Evolutionary conservation across 1,284 basidiomycete genomes (phyloP), one percentile per base, ranked within the genome.

Genomic region (Ganoderma sinense): DNA sequence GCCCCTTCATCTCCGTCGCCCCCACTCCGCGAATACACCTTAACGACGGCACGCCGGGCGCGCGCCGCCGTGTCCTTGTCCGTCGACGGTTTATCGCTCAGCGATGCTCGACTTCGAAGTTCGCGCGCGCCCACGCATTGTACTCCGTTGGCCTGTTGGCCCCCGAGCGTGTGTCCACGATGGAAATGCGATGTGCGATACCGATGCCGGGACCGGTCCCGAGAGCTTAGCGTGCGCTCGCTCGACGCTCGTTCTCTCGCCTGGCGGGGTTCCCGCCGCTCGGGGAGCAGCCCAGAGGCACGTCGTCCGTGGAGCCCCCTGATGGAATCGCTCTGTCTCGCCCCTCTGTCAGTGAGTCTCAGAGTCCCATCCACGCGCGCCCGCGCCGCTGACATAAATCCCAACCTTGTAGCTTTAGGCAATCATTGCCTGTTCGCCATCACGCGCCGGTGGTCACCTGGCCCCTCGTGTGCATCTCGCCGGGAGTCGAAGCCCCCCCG

Each of bases 331-430:
- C 31, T 69, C 68, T 67, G 67, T 73, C 55, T 56, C 29, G 13
- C n/a, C 31, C 53, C 45, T 20, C n/a, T n/a, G 36, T 39, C 10
- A 23, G 7, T 48, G 7, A 20, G n/a, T 48, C 45, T 48, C 36
- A 11, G 45, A 48, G 26, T 31, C 48, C 48, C 26, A 56, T 62
- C 68, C 8, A 1, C 67, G 69, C 71, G 71, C 73, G 71, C 67
- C 51, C 68, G 71, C 69, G 13, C n/a, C 69, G 73, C 73, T 74
- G 73, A 74, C 73, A 70, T 74, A 74, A 74, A 70, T 31, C 61
- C 56, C 51, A 74, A 74, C 73, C 48, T 66, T 71, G 65, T 63
- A 59, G 55, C 31, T 68, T 71, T 63, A 64, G 66, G 69, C 53
- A 73, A 69, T 71, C 72, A 61, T 64, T 62, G 69, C 62, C 56